Evolutionary conservation across 2,329 filamentous ascomycete species (phyloP).

Genomic region (Orbilia quercus): DNA sequence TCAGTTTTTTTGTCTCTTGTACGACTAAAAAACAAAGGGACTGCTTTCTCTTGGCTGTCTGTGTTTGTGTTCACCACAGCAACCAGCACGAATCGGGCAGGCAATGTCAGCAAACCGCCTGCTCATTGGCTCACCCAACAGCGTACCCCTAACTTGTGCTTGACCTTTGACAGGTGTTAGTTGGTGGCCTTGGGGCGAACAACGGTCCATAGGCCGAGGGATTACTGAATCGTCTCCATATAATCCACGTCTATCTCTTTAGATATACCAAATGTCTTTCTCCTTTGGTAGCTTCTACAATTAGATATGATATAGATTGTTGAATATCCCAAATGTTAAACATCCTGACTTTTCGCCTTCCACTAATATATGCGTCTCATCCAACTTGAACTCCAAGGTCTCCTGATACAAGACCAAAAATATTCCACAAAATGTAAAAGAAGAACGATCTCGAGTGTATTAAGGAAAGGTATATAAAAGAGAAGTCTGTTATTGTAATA

Average conservation of each 20-base stretch:
- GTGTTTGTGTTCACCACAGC: constrained; percentile 50
- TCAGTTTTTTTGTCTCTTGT: background rate
- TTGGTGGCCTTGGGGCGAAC: background rate
- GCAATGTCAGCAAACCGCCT: constrained; percentile 26
- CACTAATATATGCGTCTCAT: background rate
- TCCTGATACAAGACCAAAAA: constrained; percentile 4
- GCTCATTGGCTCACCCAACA: constrained; percentile 20
- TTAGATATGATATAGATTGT: too few relatives aligned
- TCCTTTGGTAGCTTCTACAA: too few relatives aligned
- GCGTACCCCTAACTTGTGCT: background rate
- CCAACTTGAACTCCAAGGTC: too few relatives aligned
- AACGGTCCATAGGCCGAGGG: background rate
- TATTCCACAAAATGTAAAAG: too few relatives aligned
- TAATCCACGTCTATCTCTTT: background rate
- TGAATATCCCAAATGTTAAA: too few relatives aligned
- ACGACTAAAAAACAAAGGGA: background rate
- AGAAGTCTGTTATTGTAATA: background rate
- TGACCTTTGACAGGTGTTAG: background rate
- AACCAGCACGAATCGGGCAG: constrained; percentile 50
- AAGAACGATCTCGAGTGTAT: constrained; percentile 5
- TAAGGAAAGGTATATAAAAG: constrained; percentile 21
- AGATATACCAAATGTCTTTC: too few relatives aligned
- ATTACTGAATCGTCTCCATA: background rate
- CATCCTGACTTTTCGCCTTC: background rate
- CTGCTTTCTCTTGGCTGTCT: constrained; percentile 3